These are phyloP conservation scores for Fraxinus pennsylvanica DNA, from an alignment of 257 asterid genomes.

Conservation along the genomic window DNA sequence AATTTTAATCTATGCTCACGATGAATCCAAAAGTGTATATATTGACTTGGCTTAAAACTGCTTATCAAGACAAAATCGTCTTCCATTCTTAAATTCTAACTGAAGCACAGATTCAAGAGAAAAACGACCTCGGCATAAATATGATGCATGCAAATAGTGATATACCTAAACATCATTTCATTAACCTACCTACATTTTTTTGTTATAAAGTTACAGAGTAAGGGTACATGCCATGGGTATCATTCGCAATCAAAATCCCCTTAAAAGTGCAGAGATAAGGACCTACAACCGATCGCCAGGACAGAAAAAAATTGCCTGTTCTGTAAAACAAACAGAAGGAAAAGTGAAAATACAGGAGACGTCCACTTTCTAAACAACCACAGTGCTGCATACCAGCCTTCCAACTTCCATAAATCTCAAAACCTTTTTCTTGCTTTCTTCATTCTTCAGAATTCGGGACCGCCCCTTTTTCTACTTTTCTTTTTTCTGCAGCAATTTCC, in stretches of 20 bases:
- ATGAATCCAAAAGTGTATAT: background rate
- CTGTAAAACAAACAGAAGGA: background rate
- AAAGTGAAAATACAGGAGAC: too few species aligned
- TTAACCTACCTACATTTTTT: constrained; percentile 25
- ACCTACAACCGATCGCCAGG: constrained; percentile 31
- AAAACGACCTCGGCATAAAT: background rate
- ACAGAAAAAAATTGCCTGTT: constrained; percentile 34
- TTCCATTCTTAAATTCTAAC: too few species aligned
- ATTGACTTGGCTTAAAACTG: background rate
- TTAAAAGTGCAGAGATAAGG: constrained; percentile 21
- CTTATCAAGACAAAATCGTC: background rate
- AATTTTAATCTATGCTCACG: too few species aligned
- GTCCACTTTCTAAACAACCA: too few species aligned
- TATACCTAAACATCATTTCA: constrained; percentile 16
- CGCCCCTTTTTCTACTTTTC: background rate
- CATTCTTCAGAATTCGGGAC: background rate
- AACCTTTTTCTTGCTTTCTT: background rate
- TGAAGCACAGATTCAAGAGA: background rate
- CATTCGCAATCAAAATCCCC: constrained; percentile 35
- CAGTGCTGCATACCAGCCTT: constrained; percentile 20
- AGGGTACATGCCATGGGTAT: constrained; percentile 22
- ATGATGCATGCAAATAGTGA: background rate
- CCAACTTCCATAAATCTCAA: background rate
- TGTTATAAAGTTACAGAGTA: constrained; percentile 19
- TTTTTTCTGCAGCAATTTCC: background rate